Conservation (phyloP, 192 early-diverging fungal species). For the Backusella australiensis region DNA sequence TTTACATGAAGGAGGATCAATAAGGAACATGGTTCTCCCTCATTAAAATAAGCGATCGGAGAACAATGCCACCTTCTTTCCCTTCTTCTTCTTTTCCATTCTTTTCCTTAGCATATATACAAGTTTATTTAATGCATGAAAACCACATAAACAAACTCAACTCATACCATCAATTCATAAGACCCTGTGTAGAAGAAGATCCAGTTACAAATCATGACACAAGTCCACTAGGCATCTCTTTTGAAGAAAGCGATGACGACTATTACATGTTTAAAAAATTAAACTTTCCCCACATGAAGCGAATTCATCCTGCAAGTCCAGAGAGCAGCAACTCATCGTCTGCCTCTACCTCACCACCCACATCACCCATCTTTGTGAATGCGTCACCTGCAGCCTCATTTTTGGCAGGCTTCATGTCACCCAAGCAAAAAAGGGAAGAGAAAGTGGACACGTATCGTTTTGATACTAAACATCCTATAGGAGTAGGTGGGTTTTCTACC, state of each 20-base stretch:
- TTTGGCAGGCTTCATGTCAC: constrained; percentile 32
- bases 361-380: neutral
- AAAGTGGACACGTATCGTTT: constrained; percentile 74
- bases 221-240: constrained; percentile 5
- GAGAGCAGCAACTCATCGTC: neutral
- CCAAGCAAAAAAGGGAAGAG: constrained; percentile 59
- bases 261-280: constrained; percentile 6
- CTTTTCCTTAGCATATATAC: neutral
- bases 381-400: constrained; percentile 36
- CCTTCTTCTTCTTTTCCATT: neutral
- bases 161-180: neutral
- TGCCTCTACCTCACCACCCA: neutral
- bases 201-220: neutral
- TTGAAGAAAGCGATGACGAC: neutral
- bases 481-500: constrained; percentile 71
- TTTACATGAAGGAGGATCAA: neutral
- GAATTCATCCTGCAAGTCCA: neutral
- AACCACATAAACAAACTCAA: neutral
- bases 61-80: neutral
- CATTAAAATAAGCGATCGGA: constrained; percentile 16
- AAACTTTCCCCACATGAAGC: constrained; percentile 6
- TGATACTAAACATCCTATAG: constrained; percentile 65
- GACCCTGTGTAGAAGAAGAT: neutral
- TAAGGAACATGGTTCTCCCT: neutral
- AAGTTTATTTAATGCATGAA: neutral